Evolutionary conservation across 345 rosid species (phyloP), one percentile per base, ranked within the genome.

Genomic region (Citrus inodora): DNA sequence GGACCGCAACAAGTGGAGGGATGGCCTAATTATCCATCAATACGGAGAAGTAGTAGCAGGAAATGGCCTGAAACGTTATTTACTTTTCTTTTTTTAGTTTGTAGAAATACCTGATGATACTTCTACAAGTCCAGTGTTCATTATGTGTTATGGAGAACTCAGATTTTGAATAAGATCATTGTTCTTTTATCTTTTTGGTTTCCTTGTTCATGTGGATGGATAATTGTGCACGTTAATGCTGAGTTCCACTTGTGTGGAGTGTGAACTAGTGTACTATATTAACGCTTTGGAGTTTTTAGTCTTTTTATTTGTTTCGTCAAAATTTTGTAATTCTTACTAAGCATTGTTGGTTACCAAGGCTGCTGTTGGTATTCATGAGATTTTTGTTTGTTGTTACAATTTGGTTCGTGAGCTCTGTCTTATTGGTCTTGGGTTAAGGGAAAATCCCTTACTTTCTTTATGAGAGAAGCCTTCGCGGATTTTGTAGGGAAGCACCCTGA

Each of bases 1-100:
- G 98, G 89, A 92, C 95, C 2, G 97, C 97, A 27, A 87, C 97
- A 25, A 88, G 90, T 27, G 89, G 90, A 74, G 92, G 94, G 80
- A 83, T 83, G 92, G 91, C 92, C 1, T 90, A 84, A 86, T 27
- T 63, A 10, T 64, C 37, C n/a, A 13, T 7, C 46, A 65, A 35
- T 56, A 62, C 19, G 8, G 35, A 42, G 69, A 76, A 79, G 76
- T 75, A 79, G 76, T 75, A 69, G 80, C 71, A 61, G 71, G 56
- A 55, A 63, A 63, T 73, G 76, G 42, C n/a, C 6, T 60, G 51
- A 71, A 42, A 4, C 69, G 60, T 73, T 55, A 25, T 58, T 51
- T 68, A 17, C 40, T 1, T 75, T 71, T 60, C 70, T 67, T 53
- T 67, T 68, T 33, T 61, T 74, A 78, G 76, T 64, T 63, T 76